Evolutionary conservation across 371 early-diverging fungal genomes (phyloP), one percentile per base, ranked within the genome.

Genomic region (Lichtheimia ramosa): DNA sequence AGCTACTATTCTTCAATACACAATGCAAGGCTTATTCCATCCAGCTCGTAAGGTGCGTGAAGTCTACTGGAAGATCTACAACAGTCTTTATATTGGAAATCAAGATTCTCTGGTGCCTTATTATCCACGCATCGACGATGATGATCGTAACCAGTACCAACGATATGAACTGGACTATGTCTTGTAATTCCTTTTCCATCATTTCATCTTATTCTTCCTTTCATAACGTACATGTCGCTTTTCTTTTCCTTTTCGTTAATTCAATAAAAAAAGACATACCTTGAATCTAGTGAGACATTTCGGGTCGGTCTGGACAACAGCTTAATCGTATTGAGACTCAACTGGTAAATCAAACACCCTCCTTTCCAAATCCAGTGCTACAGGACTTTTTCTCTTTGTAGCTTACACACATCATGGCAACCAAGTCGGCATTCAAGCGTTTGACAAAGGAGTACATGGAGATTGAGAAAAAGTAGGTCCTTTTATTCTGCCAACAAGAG

Each of bases 11-110:
- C 65, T 96, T 49, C 89, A 91, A 64, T 99, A 98, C 72, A 76
- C 94, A 5, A 70, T 96, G 21, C 95, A 94, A 73, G 99, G 99
- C 0, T 70, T 99, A 51, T 98, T 96, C 86, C 99, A 99, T 63
- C 99, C 99, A 3, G 98, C 99, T 12, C 77, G 97, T 27, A 88
- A 91, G 58, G 97, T 98, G 7, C 86, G 99, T 41, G 95, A 96
- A 70, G 89, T 96, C 14, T 98, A 98, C 73, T 97, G 96, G 96
- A 95, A 95, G 80, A 91, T 99, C 52, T 97, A 93, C 82, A 97
- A 98, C 70, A 91, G 89, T 59, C 66, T 94, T 64, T 98, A 96
- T 63, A 92, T 98, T 65, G 91, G 89, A 10, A 76, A 87, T n/a
- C 97, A 97, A 79, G 97, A 96, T 62, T 89, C 92, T 15, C 67